phyloP scores from a whole-genome alignment of 2,329 filamentous ascomycete species.

The Trichoderma cornu-damae region DNA sequence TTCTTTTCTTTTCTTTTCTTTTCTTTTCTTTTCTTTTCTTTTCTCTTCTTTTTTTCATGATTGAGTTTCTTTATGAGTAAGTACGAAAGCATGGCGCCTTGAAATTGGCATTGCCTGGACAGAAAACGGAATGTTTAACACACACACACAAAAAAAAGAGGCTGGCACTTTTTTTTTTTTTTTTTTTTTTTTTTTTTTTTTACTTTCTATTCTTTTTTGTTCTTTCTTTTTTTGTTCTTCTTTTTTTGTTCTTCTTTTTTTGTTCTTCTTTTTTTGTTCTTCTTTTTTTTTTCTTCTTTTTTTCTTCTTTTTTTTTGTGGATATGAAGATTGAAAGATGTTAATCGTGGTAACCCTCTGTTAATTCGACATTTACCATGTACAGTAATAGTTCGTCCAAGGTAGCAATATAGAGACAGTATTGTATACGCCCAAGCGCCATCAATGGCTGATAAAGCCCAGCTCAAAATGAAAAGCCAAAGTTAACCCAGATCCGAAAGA shows the following conservation, averaged over 20 bases:
- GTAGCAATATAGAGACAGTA: constrained; percentile 5
- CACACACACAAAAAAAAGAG: not conserved
- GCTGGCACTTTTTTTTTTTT: not conserved
- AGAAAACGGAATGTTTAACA: not conserved
- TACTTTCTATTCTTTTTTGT: too few relatives aligned
- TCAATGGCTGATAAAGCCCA: constrained; percentile 4
- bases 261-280: too few relatives aligned
- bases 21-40: not conserved
- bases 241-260: too few relatives aligned
- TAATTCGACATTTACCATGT: constrained; percentile 5
- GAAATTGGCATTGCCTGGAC: not conserved
- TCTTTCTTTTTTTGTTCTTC: too few relatives aligned
- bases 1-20: not conserved
- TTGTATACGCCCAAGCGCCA: constrained; percentile 3
- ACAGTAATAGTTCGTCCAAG: not conserved
- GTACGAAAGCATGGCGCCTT: constrained; percentile 8
- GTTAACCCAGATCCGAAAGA: not conserved
- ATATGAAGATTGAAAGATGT: not conserved
- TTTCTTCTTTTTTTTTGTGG: too few relatives aligned
- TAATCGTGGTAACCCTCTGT: not conserved
- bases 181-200: too few relatives aligned
- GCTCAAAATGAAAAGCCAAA: not conserved
- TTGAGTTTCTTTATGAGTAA: not conserved
- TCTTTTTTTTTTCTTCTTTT: too few relatives aligned
- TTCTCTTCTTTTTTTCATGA: not conserved